A percentile compares a stretch with the other conserved stretches of the same genome.
Evolutionary conservation across 2,329 filamentous ascomycete genomes (phyloP).

Genomic region (Neonectria magnoliae): DNA sequence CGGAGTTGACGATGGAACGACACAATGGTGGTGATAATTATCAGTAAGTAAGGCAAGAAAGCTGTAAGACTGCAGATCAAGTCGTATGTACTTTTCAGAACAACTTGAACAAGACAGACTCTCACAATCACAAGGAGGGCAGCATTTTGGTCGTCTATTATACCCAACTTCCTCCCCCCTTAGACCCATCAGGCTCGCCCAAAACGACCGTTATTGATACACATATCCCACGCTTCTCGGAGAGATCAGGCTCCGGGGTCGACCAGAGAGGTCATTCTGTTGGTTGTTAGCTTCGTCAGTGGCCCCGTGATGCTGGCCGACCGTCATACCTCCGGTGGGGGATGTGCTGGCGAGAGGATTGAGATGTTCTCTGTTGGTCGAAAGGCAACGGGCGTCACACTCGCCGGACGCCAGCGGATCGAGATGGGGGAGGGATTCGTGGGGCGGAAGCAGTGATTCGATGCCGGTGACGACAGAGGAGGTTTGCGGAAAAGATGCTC

Average conservation of each 20-base stretch:
- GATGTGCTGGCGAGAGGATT: neutral
- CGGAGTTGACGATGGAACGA: neutral
- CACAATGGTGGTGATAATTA: neutral
- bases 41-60: neutral
- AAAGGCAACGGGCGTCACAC: neutral
- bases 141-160: neutral
- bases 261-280: neutral
- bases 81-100: neutral
- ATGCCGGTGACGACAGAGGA: neutral
- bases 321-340: neutral
- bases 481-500: neutral
- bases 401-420: neutral
- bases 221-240: neutral
- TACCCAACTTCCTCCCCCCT: neutral
- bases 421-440: neutral
- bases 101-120: neutral
- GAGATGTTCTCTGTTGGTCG: neutral
- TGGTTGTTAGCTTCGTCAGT: neutral
- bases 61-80: neutral
- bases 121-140: neutral
- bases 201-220: neutral
- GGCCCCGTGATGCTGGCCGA: neutral
- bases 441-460: neutral
- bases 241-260: neutral
- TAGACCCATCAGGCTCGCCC: neutral